phyloP scores from a whole-genome alignment of 345 rosid species.

The Trapa incisa region DNA sequence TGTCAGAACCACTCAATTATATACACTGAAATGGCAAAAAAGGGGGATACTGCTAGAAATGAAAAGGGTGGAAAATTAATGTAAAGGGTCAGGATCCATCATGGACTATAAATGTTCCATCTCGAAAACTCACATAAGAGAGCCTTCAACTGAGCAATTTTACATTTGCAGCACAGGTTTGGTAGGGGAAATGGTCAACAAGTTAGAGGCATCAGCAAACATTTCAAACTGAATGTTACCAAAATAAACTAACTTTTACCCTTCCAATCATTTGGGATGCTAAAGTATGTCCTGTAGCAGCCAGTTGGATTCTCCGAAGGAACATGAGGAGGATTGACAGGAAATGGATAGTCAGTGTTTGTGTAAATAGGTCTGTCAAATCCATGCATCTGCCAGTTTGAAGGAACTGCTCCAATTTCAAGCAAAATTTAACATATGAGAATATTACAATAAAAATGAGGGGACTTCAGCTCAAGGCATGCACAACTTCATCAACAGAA shows the following conservation, averaged over 20 bases:
- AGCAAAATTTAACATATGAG: not conserved
- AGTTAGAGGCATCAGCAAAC: not conserved
- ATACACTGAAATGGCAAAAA: not conserved
- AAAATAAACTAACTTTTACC: conserved; percentile 27
- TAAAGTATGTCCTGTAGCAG: conserved; percentile 76
- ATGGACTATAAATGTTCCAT: conserved; percentile 4
- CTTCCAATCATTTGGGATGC: conserved; percentile 74
- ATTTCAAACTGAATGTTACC: not conserved
- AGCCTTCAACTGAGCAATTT: not conserved
- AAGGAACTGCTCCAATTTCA: conserved; percentile 61
- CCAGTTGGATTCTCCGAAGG: conserved; percentile 87
- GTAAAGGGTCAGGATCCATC: not conserved
- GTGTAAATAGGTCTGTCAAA: conserved; percentile 90
- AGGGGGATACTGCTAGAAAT: not conserved
- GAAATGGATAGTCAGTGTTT: conserved; percentile 66
- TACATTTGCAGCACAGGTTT: not conserved
- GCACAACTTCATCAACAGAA: not conserved
- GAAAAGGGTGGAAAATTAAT: not conserved
- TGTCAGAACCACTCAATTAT: conserved; percentile 13
- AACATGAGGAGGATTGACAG: conserved; percentile 64
- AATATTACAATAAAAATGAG: not conserved
- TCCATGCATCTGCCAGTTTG: conserved; percentile 98
- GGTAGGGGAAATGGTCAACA: not conserved
- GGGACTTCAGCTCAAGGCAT: not conserved
- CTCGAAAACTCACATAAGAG: not conserved